Percentiles rank a stretch among this genome's conserved stretches.
Conservation (phyloP, 108 stramenopile genomes). For the Hondaea fermentalgiana region DNA sequence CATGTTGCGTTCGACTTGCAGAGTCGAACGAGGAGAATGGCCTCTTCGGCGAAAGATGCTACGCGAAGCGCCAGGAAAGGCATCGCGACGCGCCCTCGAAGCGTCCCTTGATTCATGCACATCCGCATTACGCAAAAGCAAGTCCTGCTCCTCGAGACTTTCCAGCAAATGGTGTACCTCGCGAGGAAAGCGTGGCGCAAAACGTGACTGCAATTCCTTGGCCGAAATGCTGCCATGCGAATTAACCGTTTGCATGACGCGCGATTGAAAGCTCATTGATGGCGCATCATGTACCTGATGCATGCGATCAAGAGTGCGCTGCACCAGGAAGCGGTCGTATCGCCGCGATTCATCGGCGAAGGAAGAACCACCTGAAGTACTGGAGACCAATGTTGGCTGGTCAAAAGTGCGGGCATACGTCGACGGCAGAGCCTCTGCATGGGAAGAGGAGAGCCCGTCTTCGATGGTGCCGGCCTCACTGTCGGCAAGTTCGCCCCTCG, state of each 20-base stretch:
- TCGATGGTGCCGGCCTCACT: too few species aligned
- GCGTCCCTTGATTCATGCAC: background rate
- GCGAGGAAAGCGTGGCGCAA: background rate
- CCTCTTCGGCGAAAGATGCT: background rate
- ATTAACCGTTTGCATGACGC: background rate
- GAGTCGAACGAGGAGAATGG: background rate
- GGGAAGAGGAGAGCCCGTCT: too few species aligned
- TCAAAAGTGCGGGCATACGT: too few species aligned
- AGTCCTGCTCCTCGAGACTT: background rate
- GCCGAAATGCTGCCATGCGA: background rate
- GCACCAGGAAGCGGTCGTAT: background rate
- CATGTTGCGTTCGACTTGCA: background rate
- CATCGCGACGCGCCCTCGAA: background rate
- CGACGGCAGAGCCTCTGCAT: too few species aligned
- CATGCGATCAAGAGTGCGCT: background rate
- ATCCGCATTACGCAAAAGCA: background rate
- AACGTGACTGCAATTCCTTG: background rate
- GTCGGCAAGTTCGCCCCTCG: background rate
- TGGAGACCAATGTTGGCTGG: too few species aligned
- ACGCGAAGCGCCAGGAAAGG: background rate
- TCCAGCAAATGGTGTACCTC: background rate
- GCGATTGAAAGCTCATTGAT: background rate
- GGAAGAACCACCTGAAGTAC: background rate
- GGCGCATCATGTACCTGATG: background rate
- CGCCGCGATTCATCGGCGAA: background rate